Evolutionary conservation across 2,329 filamentous ascomycete species (phyloP).

Genomic region (Aureobasidium sp.): DNA sequence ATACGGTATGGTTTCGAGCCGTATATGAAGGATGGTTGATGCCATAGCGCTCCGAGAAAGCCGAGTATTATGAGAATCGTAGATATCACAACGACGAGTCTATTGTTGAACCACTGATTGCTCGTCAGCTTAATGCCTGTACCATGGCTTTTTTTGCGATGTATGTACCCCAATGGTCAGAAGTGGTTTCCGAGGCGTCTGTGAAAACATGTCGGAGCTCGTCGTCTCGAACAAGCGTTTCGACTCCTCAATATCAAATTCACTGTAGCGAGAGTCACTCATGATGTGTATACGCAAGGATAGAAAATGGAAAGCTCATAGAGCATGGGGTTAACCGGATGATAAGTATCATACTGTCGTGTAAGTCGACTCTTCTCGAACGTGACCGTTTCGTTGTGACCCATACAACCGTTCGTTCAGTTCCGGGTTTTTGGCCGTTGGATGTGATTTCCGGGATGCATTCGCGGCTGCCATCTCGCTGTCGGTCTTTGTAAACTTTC

Average conservation of each 20-base stretch:
- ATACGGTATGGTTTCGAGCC: background rate
- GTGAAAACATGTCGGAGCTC: background rate
- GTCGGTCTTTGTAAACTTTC: background rate
- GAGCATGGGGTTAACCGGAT: background rate
- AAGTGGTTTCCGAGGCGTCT: background rate
- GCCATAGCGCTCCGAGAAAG: background rate
- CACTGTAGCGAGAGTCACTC: background rate
- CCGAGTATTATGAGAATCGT: background rate
- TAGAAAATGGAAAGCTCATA: background rate
- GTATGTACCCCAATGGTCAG: background rate
- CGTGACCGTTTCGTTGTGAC: background rate
- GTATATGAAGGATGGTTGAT: background rate
- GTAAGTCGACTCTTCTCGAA: background rate
- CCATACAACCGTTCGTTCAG: background rate
- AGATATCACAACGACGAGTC: background rate
- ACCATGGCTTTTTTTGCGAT: no score
- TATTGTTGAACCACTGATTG: background rate
- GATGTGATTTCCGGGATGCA: background rate
- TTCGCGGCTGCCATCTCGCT: background rate
- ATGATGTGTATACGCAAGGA: background rate
- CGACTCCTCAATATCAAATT: background rate
- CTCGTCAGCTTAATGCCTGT: background rate
- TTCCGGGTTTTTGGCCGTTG: background rate
- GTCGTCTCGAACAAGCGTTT: constrained; percentile 2
- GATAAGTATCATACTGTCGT: background rate